phyloP scores from a whole-genome alignment of 2,329 filamentous ascomycete genomes.

The Exophiala oligosperma region DNA sequence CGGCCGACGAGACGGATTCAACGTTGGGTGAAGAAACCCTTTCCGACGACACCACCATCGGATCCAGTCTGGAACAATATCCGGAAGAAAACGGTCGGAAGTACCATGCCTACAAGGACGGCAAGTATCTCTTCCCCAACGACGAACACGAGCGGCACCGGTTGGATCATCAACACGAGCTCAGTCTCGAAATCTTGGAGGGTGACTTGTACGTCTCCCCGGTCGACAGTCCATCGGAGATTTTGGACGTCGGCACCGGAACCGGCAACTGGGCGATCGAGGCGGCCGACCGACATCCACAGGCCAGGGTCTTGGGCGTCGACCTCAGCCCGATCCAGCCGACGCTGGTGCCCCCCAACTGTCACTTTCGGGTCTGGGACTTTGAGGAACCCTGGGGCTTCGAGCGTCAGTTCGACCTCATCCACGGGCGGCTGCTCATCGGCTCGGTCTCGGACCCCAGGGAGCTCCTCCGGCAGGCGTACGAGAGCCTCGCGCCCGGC shows the following conservation, averaged over 20 bases:
- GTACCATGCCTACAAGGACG: background rate
- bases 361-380: conserved; percentile 58
- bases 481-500: background rate
- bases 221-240: conserved; percentile 2
- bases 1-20: background rate
- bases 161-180: background rate
- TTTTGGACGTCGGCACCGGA: conserved; percentile 15
- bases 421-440: conserved; percentile 58
- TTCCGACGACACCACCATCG: background rate
- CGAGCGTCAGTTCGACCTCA: conserved; percentile 58
- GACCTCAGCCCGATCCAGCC: conserved; percentile 32
- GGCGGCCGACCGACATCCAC: conserved; percentile 35
- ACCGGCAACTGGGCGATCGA: conserved; percentile 17
- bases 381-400: conserved; percentile 59
- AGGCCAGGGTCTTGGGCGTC: conserved; percentile 21
- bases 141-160: background rate
- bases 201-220: conserved; percentile 16
- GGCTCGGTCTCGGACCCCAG: conserved; percentile 50
- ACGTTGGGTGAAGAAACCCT: background rate
- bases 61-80: background rate
- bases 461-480: background rate
- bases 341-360: conserved; percentile 53
- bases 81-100: background rate
- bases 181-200: background rate
- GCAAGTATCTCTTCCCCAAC: background rate